Base-by-base conservation (phyloP, 495 filamentous ascomycete genomes). In the Tuber umbilicatum region DNA sequence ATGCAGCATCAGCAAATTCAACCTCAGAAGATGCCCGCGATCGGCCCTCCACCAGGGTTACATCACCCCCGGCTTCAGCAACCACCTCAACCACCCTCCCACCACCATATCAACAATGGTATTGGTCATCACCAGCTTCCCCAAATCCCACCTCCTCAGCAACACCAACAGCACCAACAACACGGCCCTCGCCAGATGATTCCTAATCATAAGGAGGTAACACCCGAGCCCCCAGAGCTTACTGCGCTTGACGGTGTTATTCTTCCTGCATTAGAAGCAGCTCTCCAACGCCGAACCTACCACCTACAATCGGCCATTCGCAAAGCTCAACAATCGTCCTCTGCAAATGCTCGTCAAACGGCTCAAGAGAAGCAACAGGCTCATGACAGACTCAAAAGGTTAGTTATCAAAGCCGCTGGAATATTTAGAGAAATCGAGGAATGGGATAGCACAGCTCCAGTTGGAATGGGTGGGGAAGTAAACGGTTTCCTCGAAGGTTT, bases 391-490 rank as follows among this genome's bases (percentile, higher is more conserved):
- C 89, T 99, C 70, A 89, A 90, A 78, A 89, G 89, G 76, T 86
- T 94, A 31, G 90, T 95, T 10, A 89, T 88, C 75, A 94, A 94
- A 76, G 85, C 93, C 14, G 90, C 89, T 4, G 86, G 90, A 69
- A 86, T 94, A 23, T 94, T 97, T 82, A 89, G 88, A 78, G 92
- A 95, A 83, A 92, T 99, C 76, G 94, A 99, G 81, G 87, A 90
- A 68, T 91, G 89, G 84, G 95, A 99, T 82, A 90, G 88, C 81
- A 88, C 89, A 68, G 90, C 90, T 71, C 91, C 92, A 9, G 93
- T 99, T 2, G 91, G 92, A 0, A 97, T 98, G 95, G 94, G 93
- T 6, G 91, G 90, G 50, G 93, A 92, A 19, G 92, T 97, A 27
- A 88, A 89, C 69, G 90, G 90, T 0, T 95, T 97, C 77, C 84